Conservation (phyloP, 106 monocot species). For the Acorus calamus region DNA sequence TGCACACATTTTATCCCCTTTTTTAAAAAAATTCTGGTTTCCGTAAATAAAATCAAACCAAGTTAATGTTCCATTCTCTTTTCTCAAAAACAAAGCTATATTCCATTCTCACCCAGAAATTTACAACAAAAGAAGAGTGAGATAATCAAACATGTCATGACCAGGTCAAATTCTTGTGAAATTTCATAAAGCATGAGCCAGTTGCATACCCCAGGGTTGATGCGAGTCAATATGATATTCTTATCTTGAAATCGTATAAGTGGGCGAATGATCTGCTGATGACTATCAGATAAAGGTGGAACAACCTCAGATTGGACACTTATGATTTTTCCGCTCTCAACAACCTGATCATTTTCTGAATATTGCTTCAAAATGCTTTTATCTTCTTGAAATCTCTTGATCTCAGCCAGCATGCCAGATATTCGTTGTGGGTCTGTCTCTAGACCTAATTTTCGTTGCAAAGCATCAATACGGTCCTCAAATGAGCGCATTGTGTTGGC, state of each 20-base stretch:
- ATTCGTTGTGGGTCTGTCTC: slow-evolving; percentile 73
- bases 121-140: too few species aligned
- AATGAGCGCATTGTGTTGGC: slow-evolving; percentile 95
- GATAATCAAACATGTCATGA: too few species aligned
- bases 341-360: slow-evolving; percentile 79
- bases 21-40: too few species aligned
- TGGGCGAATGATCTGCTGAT: slow-evolving; percentile 74
- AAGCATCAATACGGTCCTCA: slow-evolving; percentile 80
- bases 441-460: slow-evolving; percentile 67
- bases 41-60: too few species aligned
- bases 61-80: too few species aligned
- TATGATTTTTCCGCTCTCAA: slow-evolving; percentile 74
- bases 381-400: slow-evolving; percentile 98
- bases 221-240: slow-evolving; percentile 79
- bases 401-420: slow-evolving; percentile 66
- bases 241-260: slow-evolving; percentile 84
- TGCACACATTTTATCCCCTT: too few species aligned
- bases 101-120: too few species aligned
- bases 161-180: too few species aligned
- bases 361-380: slow-evolving; percentile 89
- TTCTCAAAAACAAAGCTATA: too few species aligned
- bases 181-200: too few species aligned
- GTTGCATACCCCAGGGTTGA: slow-evolving; percentile 79
- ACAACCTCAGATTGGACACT: slow-evolving; percentile 78
- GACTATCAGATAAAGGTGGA: slow-evolving; percentile 63